These are phyloP conservation scores for Alternaria arbusti DNA, from an alignment of 2,329 filamentous ascomycete species.

Conservation along the genomic window DNA sequence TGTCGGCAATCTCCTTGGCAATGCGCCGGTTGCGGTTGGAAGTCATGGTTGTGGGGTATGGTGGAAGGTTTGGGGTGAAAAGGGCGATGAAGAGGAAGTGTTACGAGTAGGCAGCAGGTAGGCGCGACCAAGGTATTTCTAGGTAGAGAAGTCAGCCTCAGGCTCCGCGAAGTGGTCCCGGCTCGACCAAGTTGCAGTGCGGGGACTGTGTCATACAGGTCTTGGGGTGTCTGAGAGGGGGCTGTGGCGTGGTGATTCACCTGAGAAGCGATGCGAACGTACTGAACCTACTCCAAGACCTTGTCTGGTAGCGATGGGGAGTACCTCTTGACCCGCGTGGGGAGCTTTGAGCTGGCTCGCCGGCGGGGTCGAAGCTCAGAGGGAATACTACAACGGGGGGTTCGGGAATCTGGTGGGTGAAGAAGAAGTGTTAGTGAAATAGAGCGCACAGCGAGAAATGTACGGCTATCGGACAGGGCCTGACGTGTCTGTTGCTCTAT, in stretches of 20 bases:
- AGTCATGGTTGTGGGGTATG: slow-evolving; percentile 52
- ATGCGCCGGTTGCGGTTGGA: slow-evolving; percentile 67
- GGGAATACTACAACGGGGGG: neutral
- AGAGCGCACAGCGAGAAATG: neutral
- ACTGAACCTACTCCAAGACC: neutral
- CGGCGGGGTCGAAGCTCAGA: slow-evolving; percentile 12
- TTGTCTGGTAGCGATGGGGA: neutral
- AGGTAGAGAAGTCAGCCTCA: slow-evolving; percentile 15
- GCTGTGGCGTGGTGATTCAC: neutral
- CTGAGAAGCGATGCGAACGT: neutral
- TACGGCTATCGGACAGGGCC: slow-evolving; percentile 12
- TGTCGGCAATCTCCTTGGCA: slow-evolving; percentile 78
- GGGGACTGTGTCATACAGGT: slow-evolving; percentile 8
- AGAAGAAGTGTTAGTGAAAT: neutral
- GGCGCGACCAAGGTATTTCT: slow-evolving; percentile 9
- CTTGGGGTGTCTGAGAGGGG: slow-evolving; percentile 16
- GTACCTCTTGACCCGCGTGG: slow-evolving; percentile 21
- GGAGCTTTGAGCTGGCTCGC: slow-evolving; percentile 6
- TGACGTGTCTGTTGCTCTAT: slow-evolving; percentile 45
- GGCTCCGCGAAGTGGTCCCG: slow-evolving; percentile 3
- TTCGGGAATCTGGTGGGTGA: neutral
- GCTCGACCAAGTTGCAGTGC: slow-evolving; percentile 3
- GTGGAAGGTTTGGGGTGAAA: neutral
- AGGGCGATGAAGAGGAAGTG: slow-evolving; percentile 3
- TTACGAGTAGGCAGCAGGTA: slow-evolving; percentile 7